Conservation (phyloP, 2,329 filamentous ascomycete genomes). For the Blumeriella jaapii region DNA sequence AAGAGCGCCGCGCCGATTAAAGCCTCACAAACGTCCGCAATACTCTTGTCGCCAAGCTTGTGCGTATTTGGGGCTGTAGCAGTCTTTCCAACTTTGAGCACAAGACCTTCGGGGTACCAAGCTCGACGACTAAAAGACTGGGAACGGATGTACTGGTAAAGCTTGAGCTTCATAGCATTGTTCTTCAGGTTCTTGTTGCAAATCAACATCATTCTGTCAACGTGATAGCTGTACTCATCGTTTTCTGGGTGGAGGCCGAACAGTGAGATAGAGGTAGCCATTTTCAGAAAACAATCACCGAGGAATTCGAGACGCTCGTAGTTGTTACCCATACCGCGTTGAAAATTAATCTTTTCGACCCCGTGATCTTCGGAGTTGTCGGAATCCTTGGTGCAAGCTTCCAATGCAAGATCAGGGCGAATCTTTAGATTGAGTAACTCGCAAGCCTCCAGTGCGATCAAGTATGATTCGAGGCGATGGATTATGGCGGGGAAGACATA, state of each 20-base stretch:
- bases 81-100: constrained; percentile 61
- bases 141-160: constrained; percentile 73
- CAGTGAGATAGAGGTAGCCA: constrained; percentile 82
- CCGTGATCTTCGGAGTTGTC: constrained; percentile 69
- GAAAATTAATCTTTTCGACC: constrained; percentile 58
- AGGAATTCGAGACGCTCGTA: constrained; percentile 92
- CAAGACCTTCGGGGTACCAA: constrained; percentile 81
- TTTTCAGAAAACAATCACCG: constrained; percentile 89
- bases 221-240: constrained; percentile 79
- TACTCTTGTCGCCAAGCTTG: constrained; percentile 70
- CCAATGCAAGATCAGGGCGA: constrained; percentile 59
- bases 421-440: constrained; percentile 52
- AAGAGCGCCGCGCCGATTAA: constrained; percentile 77
- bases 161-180: constrained; percentile 53
- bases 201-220: constrained; percentile 79
- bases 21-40: constrained; percentile 91
- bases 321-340: constrained; percentile 81
- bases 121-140: constrained; percentile 60
- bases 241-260: constrained; percentile 66
- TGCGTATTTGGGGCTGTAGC: constrained; percentile 46
- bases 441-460: constrained; percentile 71
- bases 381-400: constrained; percentile 87
- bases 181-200: constrained; percentile 87
- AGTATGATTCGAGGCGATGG: constrained; percentile 66
- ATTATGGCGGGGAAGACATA: constrained; percentile 76